phyloP scores from a whole-genome alignment of 1,284 basidiomycete genomes.

The Kwoniella shivajii region DNA sequence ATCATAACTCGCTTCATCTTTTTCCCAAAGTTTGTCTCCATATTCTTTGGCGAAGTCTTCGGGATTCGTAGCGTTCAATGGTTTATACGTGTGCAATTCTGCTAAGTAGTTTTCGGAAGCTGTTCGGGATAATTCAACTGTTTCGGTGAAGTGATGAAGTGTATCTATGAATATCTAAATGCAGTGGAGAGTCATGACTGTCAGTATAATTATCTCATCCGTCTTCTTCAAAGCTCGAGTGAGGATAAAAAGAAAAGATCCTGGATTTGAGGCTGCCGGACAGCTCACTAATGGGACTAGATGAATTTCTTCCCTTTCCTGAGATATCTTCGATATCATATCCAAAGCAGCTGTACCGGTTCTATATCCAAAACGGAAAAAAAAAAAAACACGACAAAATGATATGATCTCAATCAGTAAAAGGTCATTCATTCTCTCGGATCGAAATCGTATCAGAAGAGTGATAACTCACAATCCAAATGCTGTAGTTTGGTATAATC shows the following conservation, averaged over 20 bases:
- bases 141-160: slow-evolving; percentile 93
- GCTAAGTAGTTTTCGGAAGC: slow-evolving; percentile 75
- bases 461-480: slow-evolving; percentile 68
- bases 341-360: slow-evolving; percentile 88
- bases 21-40: slow-evolving; percentile 85
- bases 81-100: slow-evolving; percentile 76
- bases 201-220: not conserved
- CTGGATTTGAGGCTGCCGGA: slow-evolving; percentile 19
- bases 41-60: slow-evolving; percentile 79
- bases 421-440: too few species aligned
- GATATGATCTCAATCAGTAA: not conserved
- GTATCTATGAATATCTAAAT: slow-evolving; percentile 86
- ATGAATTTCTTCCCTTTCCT: slow-evolving; percentile 52
- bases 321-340: slow-evolving; percentile 79
- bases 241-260: slow-evolving; percentile 57
- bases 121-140: slow-evolving; percentile 79
- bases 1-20: slow-evolving; percentile 85
- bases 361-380: slow-evolving; percentile 22
- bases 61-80: slow-evolving; percentile 68
- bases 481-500: slow-evolving; percentile 85
- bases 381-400: not conserved
- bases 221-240: slow-evolving; percentile 33
- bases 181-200: not conserved
- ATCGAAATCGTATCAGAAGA: not conserved
- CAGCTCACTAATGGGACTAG: slow-evolving; percentile 53